phyloP scores from a whole-genome alignment of 352 stramenopile genomes.

The Thraustotheca clavata region DNA sequence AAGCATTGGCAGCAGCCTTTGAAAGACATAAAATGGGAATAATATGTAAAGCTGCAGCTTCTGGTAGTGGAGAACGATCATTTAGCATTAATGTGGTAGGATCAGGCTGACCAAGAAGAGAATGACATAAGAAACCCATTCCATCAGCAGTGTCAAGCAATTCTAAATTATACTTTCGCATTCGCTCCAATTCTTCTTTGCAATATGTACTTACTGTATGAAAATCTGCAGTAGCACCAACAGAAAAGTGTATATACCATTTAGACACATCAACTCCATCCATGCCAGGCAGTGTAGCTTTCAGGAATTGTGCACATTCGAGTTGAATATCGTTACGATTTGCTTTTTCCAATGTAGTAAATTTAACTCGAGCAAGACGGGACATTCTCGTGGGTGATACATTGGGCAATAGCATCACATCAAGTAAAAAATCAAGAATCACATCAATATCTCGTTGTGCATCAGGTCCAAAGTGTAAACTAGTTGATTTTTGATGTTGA shows the following conservation, averaged over 20 bases:
- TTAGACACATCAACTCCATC: constrained; percentile 28
- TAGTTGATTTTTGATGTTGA: constrained; percentile 26
- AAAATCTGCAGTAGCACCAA: constrained; percentile 47
- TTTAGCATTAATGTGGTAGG: constrained; percentile 32
- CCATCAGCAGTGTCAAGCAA: constrained; percentile 34
- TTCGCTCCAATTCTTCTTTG: constrained; percentile 50
- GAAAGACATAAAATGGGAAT: constrained; percentile 39
- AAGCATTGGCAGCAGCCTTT: constrained; percentile 41
- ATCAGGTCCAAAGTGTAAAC: neutral
- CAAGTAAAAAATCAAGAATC: constrained; percentile 61
- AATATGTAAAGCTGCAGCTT: constrained; percentile 50
- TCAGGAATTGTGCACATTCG: constrained; percentile 49
- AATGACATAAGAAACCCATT: constrained; percentile 35
- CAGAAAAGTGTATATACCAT: constrained; percentile 46
- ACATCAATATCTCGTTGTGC: constrained; percentile 30
- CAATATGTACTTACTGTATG: constrained; percentile 60
- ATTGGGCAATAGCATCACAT: constrained; percentile 53
- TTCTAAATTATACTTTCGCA: constrained; percentile 49
- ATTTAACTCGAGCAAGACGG: constrained; percentile 38
- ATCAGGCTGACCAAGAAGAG: constrained; percentile 42
- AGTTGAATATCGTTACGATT: constrained; percentile 51
- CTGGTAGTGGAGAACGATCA: constrained; percentile 42
- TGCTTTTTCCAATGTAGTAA: constrained; percentile 35
- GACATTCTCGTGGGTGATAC: constrained; percentile 31
- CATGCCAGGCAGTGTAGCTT: constrained; percentile 18